Evolutionary conservation across 2,329 filamentous ascomycete species (phyloP).

Genomic region (Arthrobotrys sinensis): DNA sequence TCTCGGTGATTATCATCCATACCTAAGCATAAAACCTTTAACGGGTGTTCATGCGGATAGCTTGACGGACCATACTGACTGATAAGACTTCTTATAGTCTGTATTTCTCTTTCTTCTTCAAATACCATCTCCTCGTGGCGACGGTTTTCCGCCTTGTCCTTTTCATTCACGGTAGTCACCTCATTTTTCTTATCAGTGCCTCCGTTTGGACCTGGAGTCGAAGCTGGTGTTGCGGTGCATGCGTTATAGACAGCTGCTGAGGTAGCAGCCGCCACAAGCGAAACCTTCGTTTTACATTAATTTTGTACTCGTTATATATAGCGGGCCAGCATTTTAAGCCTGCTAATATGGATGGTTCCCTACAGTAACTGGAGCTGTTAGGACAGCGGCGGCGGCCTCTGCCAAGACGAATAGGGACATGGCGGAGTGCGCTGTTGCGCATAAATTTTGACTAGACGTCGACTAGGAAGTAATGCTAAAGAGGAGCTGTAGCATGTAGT

Average conservation of each 20-base stretch:
- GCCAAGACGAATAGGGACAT: conserved; percentile 9
- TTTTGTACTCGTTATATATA: neutral
- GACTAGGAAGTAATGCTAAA: neutral
- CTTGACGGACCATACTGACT: conserved; percentile 6
- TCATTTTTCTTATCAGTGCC: neutral
- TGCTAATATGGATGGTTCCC: neutral
- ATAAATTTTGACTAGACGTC: no score
- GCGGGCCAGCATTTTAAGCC: no score
- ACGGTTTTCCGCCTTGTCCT: neutral
- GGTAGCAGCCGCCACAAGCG: neutral
- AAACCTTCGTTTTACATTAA: neutral
- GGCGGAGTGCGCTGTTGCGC: neutral
- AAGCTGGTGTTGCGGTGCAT: neutral
- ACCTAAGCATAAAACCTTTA: conserved; percentile 18
- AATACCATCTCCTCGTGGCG: conserved; percentile 13
- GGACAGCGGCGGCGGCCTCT: neutral
- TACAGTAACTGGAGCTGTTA: conserved; percentile 4
- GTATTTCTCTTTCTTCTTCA: conserved; percentile 14
- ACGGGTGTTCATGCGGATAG: neutral
- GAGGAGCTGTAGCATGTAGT: neutral
- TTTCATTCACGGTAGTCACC: neutral
- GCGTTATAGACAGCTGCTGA: neutral
- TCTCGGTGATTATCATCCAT: neutral
- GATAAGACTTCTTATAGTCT: conserved; percentile 9
- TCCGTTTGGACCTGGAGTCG: neutral